phyloP scores from a whole-genome alignment of 2,329 filamentous ascomycete species.

The Colletotrichum sp. region DNA sequence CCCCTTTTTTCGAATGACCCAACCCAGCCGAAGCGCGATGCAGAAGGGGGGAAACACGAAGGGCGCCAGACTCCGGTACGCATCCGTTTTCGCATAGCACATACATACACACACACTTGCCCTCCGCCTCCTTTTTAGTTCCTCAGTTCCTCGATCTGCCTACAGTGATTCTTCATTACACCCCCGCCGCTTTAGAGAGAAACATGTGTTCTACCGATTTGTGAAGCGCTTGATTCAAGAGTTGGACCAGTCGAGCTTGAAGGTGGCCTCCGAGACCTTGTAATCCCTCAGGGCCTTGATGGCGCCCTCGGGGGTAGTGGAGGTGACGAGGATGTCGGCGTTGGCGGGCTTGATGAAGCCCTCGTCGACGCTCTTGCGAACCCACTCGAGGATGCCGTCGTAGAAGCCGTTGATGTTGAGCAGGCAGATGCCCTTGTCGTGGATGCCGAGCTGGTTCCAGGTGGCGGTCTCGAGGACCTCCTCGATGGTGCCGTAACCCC shows the following conservation, averaged over 20 bases:
- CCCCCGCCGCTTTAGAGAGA: background rate
- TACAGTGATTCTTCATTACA: background rate
- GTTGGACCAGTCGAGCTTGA: constrained; percentile 82
- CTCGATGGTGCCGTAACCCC: constrained; percentile 94
- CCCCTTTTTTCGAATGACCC: background rate
- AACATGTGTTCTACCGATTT: background rate
- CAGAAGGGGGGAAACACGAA: constrained; percentile 2
- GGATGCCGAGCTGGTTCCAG: constrained; percentile 97
- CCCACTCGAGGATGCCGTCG: constrained; percentile 85
- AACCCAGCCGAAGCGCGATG: background rate
- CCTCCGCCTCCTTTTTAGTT: background rate
- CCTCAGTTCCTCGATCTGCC: background rate
- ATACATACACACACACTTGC: background rate
- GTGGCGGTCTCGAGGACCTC: constrained; percentile 91
- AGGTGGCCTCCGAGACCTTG: constrained; percentile 74
- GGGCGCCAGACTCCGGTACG: constrained; percentile 16
- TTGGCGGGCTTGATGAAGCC: constrained; percentile 80
- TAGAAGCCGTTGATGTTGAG: constrained; percentile 93
- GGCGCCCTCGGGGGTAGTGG: constrained; percentile 74
- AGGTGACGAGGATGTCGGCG: constrained; percentile 79
- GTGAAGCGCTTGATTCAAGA: background rate
- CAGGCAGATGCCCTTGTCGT: constrained; percentile 78
- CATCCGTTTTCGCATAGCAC: constrained; percentile 8
- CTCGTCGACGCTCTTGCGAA: constrained; percentile 74
- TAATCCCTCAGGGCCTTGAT: constrained; percentile 76